Conservation (phyloP, 352 stramenopile genomes). For the Globisporangium carolinianum region DNA sequence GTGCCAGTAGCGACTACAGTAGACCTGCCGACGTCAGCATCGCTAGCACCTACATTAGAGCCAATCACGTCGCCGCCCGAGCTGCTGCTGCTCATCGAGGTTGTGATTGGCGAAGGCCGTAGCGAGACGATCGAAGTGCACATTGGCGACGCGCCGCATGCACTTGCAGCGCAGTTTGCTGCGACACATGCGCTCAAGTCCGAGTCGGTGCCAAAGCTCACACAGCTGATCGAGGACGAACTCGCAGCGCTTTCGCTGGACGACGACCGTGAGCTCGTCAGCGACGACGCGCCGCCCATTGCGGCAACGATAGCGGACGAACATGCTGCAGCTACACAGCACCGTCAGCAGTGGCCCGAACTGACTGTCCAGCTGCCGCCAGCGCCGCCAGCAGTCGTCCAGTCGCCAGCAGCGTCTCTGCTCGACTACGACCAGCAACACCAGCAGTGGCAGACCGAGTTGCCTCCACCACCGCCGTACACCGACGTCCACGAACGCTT, state of each 20-base stretch:
- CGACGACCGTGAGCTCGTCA: slow-evolving; percentile 1
- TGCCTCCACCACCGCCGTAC: neutral
- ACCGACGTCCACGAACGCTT: neutral
- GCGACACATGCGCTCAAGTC: slow-evolving; percentile 33
- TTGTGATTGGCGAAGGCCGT: slow-evolving; percentile 60
- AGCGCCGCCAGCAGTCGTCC: too few relatives aligned
- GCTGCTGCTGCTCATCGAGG: slow-evolving; percentile 68
- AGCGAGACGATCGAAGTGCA: slow-evolving; percentile 69
- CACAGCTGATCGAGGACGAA: slow-evolving; percentile 52
- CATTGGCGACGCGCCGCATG: slow-evolving; percentile 37
- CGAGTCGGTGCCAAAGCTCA: slow-evolving; percentile 48
- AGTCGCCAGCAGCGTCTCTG: too few relatives aligned
- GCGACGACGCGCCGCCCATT: neutral
- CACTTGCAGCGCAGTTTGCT: slow-evolving; percentile 45
- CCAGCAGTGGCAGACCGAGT: neutral
- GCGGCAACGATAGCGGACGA: neutral
- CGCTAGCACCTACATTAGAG: slow-evolving; percentile 1
- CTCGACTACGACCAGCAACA: neutral
- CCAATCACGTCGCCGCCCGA: slow-evolving; percentile 14
- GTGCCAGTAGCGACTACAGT: too few relatives aligned
- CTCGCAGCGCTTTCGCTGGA: slow-evolving; percentile 24
- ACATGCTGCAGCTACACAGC: neutral
- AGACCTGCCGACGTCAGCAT: neutral
- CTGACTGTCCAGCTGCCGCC: neutral
- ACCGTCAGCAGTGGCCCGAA: slow-evolving; percentile 4